Percentiles rank a stretch among this genome's conserved stretches.
These are phyloP conservation scores for Linaria vulgaris DNA, from an alignment of 257 asterid species.

Conservation along the genomic window DNA sequence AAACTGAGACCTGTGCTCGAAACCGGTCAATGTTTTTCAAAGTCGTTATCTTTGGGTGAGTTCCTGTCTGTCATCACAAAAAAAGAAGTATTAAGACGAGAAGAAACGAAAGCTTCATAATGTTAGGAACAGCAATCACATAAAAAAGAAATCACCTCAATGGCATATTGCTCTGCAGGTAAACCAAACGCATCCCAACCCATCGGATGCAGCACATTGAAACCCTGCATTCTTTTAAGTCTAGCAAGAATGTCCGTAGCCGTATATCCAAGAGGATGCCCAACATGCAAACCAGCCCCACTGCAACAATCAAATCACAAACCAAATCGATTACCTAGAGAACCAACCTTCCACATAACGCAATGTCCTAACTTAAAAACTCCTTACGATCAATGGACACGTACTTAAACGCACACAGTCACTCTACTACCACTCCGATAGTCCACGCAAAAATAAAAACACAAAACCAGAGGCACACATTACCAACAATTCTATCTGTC, in stretches of 20 bases:
- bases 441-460: not conserved
- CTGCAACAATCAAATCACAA: constrained; percentile 47
- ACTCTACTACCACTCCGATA: constrained; percentile 3
- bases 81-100: constrained; percentile 15
- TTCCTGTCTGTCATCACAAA: constrained; percentile 75
- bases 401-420: not conserved
- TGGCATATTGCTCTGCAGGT: constrained; percentile 99
- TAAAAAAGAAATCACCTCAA: constrained; percentile 51
- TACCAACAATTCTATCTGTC: no score
- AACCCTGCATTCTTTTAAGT: constrained; percentile 93
- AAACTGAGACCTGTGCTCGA: constrained; percentile 65
- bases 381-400: not conserved
- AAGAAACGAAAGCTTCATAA: not conserved
- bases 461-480: no score
- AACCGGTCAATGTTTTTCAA: constrained; percentile 74
- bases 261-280: constrained; percentile 98
- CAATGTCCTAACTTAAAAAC: not conserved
- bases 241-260: constrained; percentile 98
- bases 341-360: constrained; percentile 8
- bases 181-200: constrained; percentile 99
- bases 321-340: constrained; percentile 16
- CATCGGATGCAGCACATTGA: constrained; percentile 97
- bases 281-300: constrained; percentile 98
- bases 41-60: constrained; percentile 89
- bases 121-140: not conserved